Evolutionary conservation across 2,329 filamentous ascomycete genomes (phyloP).

Genomic region (Epichloe typhina): DNA sequence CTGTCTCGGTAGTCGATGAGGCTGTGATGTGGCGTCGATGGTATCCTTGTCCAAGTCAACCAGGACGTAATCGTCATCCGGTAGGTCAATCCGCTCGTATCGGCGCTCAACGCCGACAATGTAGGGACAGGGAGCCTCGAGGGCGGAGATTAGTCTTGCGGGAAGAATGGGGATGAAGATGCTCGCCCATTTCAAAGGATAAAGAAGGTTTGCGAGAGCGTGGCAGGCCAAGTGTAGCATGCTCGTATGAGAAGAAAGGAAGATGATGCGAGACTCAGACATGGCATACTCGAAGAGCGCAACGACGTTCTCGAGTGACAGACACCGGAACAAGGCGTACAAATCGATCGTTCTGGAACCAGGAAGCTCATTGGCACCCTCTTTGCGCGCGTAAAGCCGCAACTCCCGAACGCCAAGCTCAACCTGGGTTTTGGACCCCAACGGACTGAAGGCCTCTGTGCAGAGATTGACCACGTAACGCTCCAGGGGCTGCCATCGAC

Average conservation of each 20-base stretch:
- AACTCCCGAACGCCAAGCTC: conserved; percentile 83
- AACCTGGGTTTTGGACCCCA: conserved; percentile 90
- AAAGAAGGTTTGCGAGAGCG: conserved; percentile 74
- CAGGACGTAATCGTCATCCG: conserved; percentile 89
- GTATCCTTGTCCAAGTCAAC: conserved; percentile 87
- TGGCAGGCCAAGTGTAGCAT: conserved; percentile 92
- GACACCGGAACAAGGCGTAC: conserved; percentile 78
- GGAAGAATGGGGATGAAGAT: conserved; percentile 90
- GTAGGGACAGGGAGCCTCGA: conserved; percentile 92
- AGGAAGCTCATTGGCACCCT: conserved; percentile 84
- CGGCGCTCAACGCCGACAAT: conserved; percentile 91
- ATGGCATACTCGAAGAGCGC: conserved; percentile 87
- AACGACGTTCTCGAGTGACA: conserved; percentile 86
- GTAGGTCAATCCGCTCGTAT: conserved; percentile 74
- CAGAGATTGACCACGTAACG: conserved; percentile 95
- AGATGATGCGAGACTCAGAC: conserved; percentile 87
- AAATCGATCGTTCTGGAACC: conserved; percentile 84
- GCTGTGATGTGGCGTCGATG: conserved; percentile 70
- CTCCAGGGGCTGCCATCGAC: conserved; percentile 91
- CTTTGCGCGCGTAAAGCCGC: conserved; percentile 82
- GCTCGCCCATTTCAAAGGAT: conserved; percentile 84
- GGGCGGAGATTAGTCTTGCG: conserved; percentile 71
- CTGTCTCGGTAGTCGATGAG: conserved; percentile 71
- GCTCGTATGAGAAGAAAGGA: conserved; percentile 86
- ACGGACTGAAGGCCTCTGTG: conserved; percentile 82